Evolutionary conservation across 805 yeast genomes (phyloP).

Genomic region (Zygoascus bituminiphila): DNA sequence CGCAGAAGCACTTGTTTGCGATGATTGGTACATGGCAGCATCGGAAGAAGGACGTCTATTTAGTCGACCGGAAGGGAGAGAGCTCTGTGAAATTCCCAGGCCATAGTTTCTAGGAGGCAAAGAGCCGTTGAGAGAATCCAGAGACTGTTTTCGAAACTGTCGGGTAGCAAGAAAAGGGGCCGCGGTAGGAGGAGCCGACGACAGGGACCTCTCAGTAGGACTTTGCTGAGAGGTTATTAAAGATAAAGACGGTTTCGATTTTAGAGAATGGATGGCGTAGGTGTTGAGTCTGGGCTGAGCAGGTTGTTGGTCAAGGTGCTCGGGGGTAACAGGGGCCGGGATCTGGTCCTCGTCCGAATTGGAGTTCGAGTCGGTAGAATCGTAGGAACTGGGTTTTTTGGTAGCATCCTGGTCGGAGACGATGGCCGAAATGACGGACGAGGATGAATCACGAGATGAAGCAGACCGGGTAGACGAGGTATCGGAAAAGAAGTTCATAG

Average conservation of each 20-base stretch:
- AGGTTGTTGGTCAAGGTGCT: not conserved
- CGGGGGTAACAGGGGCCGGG: not conserved
- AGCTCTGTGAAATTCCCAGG: not conserved
- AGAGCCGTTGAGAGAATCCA: not conserved
- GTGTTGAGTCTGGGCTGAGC: conserved; percentile 10
- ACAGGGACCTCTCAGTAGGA: not conserved
- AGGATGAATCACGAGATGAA: conserved; percentile 10
- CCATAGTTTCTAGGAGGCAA: not conserved
- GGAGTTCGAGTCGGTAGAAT: not conserved
- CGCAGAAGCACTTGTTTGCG: not conserved
- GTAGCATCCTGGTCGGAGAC: not conserved
- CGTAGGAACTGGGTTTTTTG: not conserved
- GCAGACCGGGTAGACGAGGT: conserved; percentile 10
- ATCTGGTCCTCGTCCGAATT: not conserved
- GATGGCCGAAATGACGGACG: conserved; percentile 9
- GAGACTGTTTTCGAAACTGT: not conserved
- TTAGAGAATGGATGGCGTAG: conserved; percentile 13
- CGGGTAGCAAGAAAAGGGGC: not conserved
- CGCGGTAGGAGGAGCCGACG: not conserved
- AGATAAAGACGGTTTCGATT: conserved; percentile 8
- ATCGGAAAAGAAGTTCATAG: conserved; percentile 13
- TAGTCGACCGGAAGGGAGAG: not conserved
- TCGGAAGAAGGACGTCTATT: not conserved
- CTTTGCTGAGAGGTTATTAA: not conserved
- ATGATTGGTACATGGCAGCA: not conserved